Evolutionary conservation across 2,329 filamentous ascomycete species (phyloP).

Genomic region (Alternaria atra): DNA sequence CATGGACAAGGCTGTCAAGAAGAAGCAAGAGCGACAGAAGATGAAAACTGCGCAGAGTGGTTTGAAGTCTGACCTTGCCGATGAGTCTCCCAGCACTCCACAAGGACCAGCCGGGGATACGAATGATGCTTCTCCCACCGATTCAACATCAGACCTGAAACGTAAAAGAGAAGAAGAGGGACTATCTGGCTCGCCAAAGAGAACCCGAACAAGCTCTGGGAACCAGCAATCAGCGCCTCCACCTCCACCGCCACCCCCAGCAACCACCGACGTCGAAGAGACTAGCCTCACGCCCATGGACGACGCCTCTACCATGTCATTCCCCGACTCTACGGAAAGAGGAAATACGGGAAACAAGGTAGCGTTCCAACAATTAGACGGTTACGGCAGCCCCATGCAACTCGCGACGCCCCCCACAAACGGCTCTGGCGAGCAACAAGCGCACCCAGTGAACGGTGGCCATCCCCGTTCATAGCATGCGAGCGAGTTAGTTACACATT

Average conservation of each 20-base stretch:
- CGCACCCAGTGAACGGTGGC: background rate
- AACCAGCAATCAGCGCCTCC: constrained; percentile 55
- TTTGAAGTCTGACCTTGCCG: constrained; percentile 25
- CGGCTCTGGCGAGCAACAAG: constrained; percentile 36
- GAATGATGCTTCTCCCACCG: constrained; percentile 32
- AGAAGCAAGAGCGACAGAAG: constrained; percentile 69
- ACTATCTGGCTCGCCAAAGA: constrained; percentile 42
- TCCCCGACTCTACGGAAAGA: constrained; percentile 27
- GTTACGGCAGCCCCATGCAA: constrained; percentile 50
- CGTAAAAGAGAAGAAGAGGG: constrained; percentile 50
- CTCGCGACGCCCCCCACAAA: constrained; percentile 56
- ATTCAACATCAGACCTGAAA: constrained; percentile 46
- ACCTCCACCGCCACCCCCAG: constrained; percentile 49
- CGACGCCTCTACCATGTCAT: constrained; percentile 21
- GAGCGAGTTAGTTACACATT: background rate
- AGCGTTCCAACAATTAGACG: constrained; percentile 15
- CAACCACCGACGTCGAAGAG: constrained; percentile 43
- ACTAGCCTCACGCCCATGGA: constrained; percentile 36
- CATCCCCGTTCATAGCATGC: background rate
- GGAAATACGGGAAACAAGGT: constrained; percentile 15
- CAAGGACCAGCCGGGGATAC: constrained; percentile 10
- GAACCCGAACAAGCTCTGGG: constrained; percentile 41
- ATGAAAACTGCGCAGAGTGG: constrained; percentile 59
- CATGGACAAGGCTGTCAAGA: constrained; percentile 83
- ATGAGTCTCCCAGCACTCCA: constrained; percentile 33